Evolutionary conservation across 2,329 filamentous ascomycete genomes (phyloP).

Genomic region (Penicillium sp.): DNA sequence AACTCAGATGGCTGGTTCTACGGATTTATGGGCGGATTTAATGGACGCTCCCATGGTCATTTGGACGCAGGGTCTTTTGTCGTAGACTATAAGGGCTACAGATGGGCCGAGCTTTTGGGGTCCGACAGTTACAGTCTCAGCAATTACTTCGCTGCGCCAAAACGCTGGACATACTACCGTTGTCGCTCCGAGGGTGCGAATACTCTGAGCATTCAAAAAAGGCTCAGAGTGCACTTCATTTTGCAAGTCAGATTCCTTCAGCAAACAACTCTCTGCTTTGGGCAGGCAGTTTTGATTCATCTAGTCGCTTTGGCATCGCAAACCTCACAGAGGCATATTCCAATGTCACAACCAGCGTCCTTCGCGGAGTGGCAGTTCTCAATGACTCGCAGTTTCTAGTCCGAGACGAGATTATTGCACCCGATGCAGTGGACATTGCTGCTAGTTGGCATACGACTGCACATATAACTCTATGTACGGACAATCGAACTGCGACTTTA

Average conservation of each 20-base stretch:
- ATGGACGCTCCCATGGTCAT: constrained; percentile 14
- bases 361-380: constrained; percentile 8
- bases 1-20: constrained; percentile 14
- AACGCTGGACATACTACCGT: constrained; percentile 15
- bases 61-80: constrained; percentile 14
- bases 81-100: constrained; percentile 13
- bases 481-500: constrained; percentile 1
- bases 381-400: background rate
- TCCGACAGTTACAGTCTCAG: constrained; percentile 16
- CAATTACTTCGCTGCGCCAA: constrained; percentile 8
- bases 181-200: constrained; percentile 10
- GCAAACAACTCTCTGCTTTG: constrained; percentile 11
- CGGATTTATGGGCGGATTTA: constrained; percentile 12
- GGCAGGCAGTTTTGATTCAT: constrained; percentile 10
- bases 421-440: background rate
- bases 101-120: constrained; percentile 13
- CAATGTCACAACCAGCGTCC: constrained; percentile 10
- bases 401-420: constrained; percentile 1
- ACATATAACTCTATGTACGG: background rate
- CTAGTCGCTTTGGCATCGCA: constrained; percentile 14
- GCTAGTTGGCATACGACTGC: constrained; percentile 4
- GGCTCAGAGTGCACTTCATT: constrained; percentile 8
- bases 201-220: constrained; percentile 11
- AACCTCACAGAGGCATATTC: constrained; percentile 15
- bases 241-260: constrained; percentile 14